phyloP scores from a whole-genome alignment of 495 filamentous ascomycete genomes.

The Penicillium silybi region DNA sequence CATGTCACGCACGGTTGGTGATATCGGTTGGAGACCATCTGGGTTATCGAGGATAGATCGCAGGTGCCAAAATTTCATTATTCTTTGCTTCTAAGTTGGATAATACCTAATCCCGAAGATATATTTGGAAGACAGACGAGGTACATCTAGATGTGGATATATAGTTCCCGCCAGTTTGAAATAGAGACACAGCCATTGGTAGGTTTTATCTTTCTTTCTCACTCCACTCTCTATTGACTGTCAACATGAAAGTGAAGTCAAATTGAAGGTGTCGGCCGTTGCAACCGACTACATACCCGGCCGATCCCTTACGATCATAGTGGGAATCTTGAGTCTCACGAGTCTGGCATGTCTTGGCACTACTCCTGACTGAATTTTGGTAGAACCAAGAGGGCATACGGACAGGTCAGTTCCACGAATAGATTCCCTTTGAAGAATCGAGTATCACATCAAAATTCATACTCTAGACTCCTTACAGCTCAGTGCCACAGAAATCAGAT shows the following conservation, averaged over 20 bases:
- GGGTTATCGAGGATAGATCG: too few relatives aligned
- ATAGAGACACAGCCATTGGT: constrained; percentile 8
- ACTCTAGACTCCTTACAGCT: background rate
- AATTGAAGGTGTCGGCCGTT: background rate
- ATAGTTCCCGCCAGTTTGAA: constrained; percentile 17
- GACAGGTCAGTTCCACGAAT: background rate
- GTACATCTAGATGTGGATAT: constrained; percentile 3
- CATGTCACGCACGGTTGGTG: too few relatives aligned
- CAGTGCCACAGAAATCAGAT: background rate
- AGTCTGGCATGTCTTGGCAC: constrained; percentile 46
- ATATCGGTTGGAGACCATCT: too few relatives aligned
- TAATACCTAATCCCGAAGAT: background rate
- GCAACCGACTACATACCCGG: constrained; percentile 6
- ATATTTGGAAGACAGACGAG: background rate
- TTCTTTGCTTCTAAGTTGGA: too few relatives aligned
- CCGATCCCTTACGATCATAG: constrained; percentile 16
- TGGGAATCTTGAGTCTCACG: constrained; percentile 16
- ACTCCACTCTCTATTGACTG: background rate
- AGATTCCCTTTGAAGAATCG: background rate
- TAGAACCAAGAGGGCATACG: background rate
- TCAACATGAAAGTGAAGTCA: background rate
- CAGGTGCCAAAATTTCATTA: too few relatives aligned
- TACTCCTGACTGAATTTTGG: background rate
- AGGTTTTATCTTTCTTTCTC: background rate
- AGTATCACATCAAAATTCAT: background rate